Evolutionary conservation across 495 filamentous ascomycete genomes (phyloP), one percentile per base, ranked within the genome.

Genomic region (Hypoxylon intermedium): DNA sequence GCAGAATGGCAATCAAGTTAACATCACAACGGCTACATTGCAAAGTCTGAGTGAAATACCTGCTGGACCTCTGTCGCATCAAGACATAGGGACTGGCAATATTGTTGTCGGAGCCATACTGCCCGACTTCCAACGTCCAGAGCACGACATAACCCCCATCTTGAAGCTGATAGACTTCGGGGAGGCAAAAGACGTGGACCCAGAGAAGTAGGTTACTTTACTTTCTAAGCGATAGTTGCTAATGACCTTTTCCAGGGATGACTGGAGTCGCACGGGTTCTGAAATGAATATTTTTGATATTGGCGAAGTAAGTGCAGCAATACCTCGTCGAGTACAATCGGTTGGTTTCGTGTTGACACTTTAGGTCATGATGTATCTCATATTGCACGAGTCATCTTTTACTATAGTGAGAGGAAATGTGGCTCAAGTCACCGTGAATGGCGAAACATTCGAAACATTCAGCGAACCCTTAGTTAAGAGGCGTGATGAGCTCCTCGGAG

Each of bases 111-210:
- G 49, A 9, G 23, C 7, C 9, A 1, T 38, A 26, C 1, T 9
- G 2, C 28, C 44, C 16, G 18, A 5, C 5, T 3, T 40, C 1
- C 26, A 40, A 43, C 9, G 4, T 12, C 34, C 33, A 0, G 58
- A 60, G 9, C 58, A 60, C 19, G 12, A 42, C 13, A 15, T 28
- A 15, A 54, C 6, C 1, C 58, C 50, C n/a, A 26, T 53, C 2
- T 15, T 54, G 5, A 53, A 60, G 36, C 0, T 49, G 3, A 42
- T 60, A 31, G 58, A 60, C 31, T 60, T 60, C 21, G 58, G 49
- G 7, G 18, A 28, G 11, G 58, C 58, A 12, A 15, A 12, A 6
- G 2, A 6, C 2, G 20, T 46, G 18, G 48, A 60, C n/a, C 43
- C 43, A 5, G 7, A 11, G 0, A 6, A 28, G 58, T 60, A 44